A percentile compares a stretch with the other conserved stretches of the same genome.
phyloP scores from a whole-genome alignment of 2,329 filamentous ascomycete species.

The Cercospora nicotianae region DNA sequence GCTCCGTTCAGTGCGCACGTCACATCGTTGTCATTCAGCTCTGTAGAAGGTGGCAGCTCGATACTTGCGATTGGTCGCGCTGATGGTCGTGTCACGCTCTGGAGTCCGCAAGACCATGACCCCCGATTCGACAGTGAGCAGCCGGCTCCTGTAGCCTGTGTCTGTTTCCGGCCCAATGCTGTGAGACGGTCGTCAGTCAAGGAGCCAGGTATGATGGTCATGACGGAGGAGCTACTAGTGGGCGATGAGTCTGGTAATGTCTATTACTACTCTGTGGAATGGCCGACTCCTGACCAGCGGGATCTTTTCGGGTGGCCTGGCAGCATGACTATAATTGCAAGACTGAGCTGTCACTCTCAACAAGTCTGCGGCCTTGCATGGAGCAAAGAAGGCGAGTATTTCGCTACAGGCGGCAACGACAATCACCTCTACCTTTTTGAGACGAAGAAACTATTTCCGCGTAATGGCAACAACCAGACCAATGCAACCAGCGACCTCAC shows the following conservation, averaged over 20 bases:
- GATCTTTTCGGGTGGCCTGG: slow-evolving; percentile 76
- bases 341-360: slow-evolving; percentile 76
- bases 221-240: slow-evolving; percentile 80
- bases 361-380: slow-evolving; percentile 93
- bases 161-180: slow-evolving; percentile 73
- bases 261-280: slow-evolving; percentile 88
- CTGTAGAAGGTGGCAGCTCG: slow-evolving; percentile 67
- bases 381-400: slow-evolving; percentile 71
- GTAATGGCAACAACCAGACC: slow-evolving; percentile 5
- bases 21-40: slow-evolving; percentile 90
- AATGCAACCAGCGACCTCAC: slow-evolving; percentile 18
- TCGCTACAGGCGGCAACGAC: slow-evolving; percentile 91
- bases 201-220: slow-evolving; percentile 53
- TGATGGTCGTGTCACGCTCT: slow-evolving; percentile 72
- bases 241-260: slow-evolving; percentile 81
- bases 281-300: slow-evolving; percentile 60
- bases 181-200: slow-evolving; percentile 53
- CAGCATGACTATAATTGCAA: slow-evolving; percentile 72
- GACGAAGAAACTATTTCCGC: slow-evolving; percentile 54
- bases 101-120: slow-evolving; percentile 69
- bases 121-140: slow-evolving; percentile 76
- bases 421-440: slow-evolving; percentile 84
- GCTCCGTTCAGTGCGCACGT: slow-evolving; percentile 59
- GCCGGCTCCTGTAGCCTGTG: slow-evolving; percentile 70
- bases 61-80: slow-evolving; percentile 85